Conservation (phyloP, 345 rosid species). For the Trapa bicornis region DNA sequence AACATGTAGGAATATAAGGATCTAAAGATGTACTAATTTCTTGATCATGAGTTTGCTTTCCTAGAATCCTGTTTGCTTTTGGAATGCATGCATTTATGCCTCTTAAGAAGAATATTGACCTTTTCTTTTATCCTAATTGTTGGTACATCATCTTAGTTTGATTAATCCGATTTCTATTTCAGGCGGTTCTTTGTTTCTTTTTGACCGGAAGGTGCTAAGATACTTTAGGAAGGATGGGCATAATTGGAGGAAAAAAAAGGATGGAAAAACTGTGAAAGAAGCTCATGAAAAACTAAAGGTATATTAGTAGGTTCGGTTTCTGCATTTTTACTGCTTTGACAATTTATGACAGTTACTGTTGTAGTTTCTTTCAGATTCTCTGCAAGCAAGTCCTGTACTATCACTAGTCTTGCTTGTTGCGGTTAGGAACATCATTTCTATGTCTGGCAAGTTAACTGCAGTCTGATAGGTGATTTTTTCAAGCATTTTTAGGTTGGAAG, state of each 20-base stretch:
- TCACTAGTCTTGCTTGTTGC: background rate
- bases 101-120: background rate
- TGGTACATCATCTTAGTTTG: constrained; percentile 5
- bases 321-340: background rate
- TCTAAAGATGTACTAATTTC: background rate
- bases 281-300: constrained; percentile 90
- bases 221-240: constrained; percentile 93
- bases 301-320: background rate
- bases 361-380: background rate
- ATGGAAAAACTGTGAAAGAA: constrained; percentile 83
- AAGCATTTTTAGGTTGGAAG: constrained; percentile 65
- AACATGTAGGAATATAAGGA: background rate
- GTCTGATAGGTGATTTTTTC: constrained; percentile 17
- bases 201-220: constrained; percentile 79
- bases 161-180: constrained; percentile 16
- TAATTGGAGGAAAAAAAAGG: constrained; percentile 85
- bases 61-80: background rate
- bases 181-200: constrained; percentile 96
- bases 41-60: background rate
- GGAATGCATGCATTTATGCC: background rate
- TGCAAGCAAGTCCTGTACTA: background rate
- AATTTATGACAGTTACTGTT: background rate
- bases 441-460: background rate
- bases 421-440: background rate
- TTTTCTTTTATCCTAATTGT: background rate